Percentiles rank a stretch among this genome's conserved stretches.
Conservation (phyloP, 73 alveolate species). For the Stentor roeselii region DNA sequence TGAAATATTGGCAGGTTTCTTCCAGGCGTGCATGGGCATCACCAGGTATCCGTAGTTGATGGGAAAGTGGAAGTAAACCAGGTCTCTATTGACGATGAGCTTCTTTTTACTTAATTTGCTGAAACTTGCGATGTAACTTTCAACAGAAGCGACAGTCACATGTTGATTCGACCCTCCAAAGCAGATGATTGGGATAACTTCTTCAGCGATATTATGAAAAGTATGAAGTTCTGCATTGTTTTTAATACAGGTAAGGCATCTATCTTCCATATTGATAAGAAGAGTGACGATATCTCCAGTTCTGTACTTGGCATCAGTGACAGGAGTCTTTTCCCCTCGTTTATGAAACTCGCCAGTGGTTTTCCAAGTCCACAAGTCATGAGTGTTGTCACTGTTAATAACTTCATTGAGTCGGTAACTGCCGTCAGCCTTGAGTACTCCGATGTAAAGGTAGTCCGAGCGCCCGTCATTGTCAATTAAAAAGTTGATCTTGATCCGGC, state of each 20-base stretch:
- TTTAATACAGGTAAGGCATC: not conserved
- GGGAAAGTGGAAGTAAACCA: constrained; percentile 22
- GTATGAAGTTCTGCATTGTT: constrained; percentile 19
- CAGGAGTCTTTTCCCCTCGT: not conserved
- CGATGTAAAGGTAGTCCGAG: constrained; percentile 19
- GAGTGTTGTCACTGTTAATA: constrained; percentile 15
- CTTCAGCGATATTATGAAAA: constrained; percentile 16
- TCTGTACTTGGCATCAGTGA: not conserved
- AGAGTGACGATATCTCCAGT: constrained; percentile 18
- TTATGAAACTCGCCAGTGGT: constrained; percentile 21
- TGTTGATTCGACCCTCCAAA: constrained; percentile 3
- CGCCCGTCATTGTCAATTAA: constrained; percentile 21
- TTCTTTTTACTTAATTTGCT: constrained; percentile 16
- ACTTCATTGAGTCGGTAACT: constrained; percentile 14
- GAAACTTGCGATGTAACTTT: not conserved
- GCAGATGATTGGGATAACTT: constrained; percentile 20
- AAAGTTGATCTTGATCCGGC: constrained; percentile 1
- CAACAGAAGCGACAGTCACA: constrained; percentile 26
- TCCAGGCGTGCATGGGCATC: constrained; percentile 28
- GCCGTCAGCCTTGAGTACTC: constrained; percentile 21
- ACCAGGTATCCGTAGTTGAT: constrained; percentile 7
- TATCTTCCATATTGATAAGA: constrained; percentile 18
- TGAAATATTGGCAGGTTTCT: not conserved
- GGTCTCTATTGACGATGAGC: constrained; percentile 12
- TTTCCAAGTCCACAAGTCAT: constrained; percentile 29